Evolutionary conservation across 441 rosid species (phyloP).

Genomic region (Euphorbia celastroides): DNA sequence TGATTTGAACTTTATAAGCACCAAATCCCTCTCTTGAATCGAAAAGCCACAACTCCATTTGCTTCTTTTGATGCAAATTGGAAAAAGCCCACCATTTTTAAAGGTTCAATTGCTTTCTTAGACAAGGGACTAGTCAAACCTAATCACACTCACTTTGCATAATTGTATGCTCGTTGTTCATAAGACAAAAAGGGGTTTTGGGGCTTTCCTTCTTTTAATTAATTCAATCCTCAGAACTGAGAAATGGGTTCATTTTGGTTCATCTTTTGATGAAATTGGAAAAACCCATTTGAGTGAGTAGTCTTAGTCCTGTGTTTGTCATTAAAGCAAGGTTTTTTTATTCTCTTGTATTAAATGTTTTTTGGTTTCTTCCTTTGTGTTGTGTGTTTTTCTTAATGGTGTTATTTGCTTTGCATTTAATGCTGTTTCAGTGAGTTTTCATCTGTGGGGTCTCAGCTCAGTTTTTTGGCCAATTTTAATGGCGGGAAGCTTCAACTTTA

Average conservation of each 20-base stretch:
- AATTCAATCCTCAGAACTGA: not conserved
- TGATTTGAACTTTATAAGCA: constrained; percentile 29
- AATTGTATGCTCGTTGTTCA: constrained; percentile 1
- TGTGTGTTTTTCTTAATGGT: too few species aligned
- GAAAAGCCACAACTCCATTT: constrained; percentile 46
- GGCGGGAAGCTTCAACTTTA: constrained; percentile 27
- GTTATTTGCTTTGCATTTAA: constrained; percentile 41
- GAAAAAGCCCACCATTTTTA: constrained; percentile 42
- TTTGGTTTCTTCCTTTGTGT: constrained; percentile 42
- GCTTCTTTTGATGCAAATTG: constrained; percentile 79
- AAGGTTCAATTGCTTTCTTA: constrained; percentile 63
- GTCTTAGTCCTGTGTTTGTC: constrained; percentile 34
- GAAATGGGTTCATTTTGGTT: constrained; percentile 6
- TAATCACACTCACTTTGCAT: constrained; percentile 7
- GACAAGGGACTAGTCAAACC: constrained; percentile 53
- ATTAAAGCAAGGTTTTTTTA: constrained; percentile 27
- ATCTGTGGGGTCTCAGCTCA: constrained; percentile 26
- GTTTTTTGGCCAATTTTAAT: constrained; percentile 23
- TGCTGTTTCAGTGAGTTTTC: constrained; percentile 37
- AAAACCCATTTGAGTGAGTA: constrained; percentile 26
- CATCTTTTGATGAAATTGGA: constrained; percentile 19
- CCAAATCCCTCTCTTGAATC: constrained; percentile 29
- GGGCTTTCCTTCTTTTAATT: not conserved
- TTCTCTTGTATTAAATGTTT: constrained; percentile 39
- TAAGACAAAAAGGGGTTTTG: constrained; percentile 13